Base-by-base conservation (phyloP, 2,329 filamentous ascomycete species). In the Fusarium beomiforme region DNA sequence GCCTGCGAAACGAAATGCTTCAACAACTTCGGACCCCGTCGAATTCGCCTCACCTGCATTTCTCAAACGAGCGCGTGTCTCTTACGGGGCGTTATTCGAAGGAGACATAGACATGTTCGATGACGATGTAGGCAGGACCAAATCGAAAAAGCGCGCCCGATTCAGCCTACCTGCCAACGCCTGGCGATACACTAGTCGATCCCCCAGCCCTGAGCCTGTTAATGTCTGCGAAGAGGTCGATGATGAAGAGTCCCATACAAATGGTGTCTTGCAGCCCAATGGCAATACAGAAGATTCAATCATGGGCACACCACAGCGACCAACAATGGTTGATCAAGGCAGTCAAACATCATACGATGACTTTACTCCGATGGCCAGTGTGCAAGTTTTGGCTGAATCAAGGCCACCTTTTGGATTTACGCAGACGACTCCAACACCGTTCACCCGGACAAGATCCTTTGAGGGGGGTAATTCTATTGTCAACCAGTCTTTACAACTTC, bases 1-100 rank as follows among this genome's bases (percentile, higher is more conserved):
- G 3, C 76, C 80, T 8, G 71, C 73, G 21, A 84, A 83, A 50
- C 79, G 81, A 63, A 65, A 72, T 9, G 79, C 78, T 23, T 76
- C 83, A 9, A 67, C 79, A 23, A 76, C 76, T 5, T 72, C 83
- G 47, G 83, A 83, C 12, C 75, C 83, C 46, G 82, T 85, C 21
- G 88, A 91, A 72, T 96, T 90, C 82, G 85, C 88, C 8, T 97
- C 94, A 5, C 94, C 94, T 1, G 93, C 93, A 1, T 97, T 97
- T 73, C 82, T 93, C 23, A 95, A 92, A 78, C 87, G 91, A 57
- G 87, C 89, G 17, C 86, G 92, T 59, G 83, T 92, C 7, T 94
- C 92, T 1, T 91, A 91, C 60, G 91, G 91, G 3, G 88, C 89
- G 1, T 81, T 92, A 1, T 89, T 91, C 54, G 89, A 92, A 70